Base-by-base conservation (phyloP, 2,329 filamentous ascomycete genomes). In the Talaromyces piceae region DNA sequence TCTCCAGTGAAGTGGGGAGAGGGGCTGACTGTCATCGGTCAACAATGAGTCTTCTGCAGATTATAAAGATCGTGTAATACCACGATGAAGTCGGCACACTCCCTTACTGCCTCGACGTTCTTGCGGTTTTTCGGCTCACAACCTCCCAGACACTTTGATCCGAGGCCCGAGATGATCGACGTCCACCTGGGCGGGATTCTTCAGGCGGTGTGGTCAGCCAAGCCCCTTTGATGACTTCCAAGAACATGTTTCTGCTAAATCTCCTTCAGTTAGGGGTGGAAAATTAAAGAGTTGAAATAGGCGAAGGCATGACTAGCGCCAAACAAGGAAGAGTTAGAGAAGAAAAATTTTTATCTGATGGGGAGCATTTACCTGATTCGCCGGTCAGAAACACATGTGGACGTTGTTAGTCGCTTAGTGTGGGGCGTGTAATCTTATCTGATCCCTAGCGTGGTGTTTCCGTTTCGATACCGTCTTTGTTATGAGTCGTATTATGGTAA, bases 281-380 rank as follows among this genome's bases (percentile, higher is more conserved):
- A n/a, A n/a, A n/a, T 7, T 12, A 5, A 3, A 18, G 18, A 7
- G 11, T 5, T 16, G 11, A 37, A 37, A 37, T 37, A 18, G 3
- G 31, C 18, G 31, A 16, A 6, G 31, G 6, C 31, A 18, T 8
- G 31, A 37, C 31, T 37, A 37, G 18, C 31, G 11, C 31, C 31
- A 37, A 37, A 37, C 5, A 6, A 37, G 31, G 31, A 41, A 41
- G 39, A 22, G 18, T 13, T 12, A 3, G 18, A 25, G 11, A 18
- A 41, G 16, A 33, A 52, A 53, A 46, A 22, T 33, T 39, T 49
- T 52, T 53, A 53, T 53, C 46, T 53, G 51, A 53, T 53, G 51
- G 46, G 30, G 46, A 13, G 41, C 43, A 16, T 20, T 16, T 13
- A 37, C 8, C 4, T 53, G 46, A 53, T 49, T 49, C 31, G 46